phyloP scores from a whole-genome alignment of 352 stramenopile species.

The Blastocystis sp. region DNA sequence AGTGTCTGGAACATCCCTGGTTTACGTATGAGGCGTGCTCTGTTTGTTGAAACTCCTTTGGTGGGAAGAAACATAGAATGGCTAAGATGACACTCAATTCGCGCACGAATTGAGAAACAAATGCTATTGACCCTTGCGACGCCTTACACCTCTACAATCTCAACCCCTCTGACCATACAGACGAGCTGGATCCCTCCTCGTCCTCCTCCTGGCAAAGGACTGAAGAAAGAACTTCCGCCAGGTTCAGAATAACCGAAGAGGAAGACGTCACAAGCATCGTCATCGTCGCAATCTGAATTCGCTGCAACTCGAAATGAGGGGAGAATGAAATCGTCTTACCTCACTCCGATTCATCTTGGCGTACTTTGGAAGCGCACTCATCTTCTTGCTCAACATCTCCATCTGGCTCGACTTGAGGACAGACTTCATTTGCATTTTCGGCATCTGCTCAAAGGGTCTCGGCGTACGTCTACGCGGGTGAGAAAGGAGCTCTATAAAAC shows the following conservation, averaged over 20 bases:
- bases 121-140: constrained; percentile 52
- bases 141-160: neutral
- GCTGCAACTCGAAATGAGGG: constrained; percentile 6
- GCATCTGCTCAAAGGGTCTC: neutral
- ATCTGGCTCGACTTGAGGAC: neutral
- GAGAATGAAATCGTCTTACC: neutral
- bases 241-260: neutral
- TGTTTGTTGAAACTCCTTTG: neutral
- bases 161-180: neutral
- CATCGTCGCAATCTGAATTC: neutral
- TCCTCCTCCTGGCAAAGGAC: neutral
- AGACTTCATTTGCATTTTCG: neutral
- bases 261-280: neutral
- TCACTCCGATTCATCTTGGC: constrained; percentile 34
- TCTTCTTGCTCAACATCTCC: constrained; percentile 10
- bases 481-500: neutral
- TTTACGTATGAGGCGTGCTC: constrained; percentile 61
- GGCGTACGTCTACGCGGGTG: neutral
- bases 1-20: constrained; percentile 86
- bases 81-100: neutral
- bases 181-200: constrained; percentile 50
- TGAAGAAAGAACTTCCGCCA: neutral
- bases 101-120: neutral
- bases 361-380: neutral
- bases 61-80: neutral